Evolutionary conservation across 179 eudicot species (phyloP), one percentile per base, ranked within the genome.

Genomic region (Vitellaria paradoxa): DNA sequence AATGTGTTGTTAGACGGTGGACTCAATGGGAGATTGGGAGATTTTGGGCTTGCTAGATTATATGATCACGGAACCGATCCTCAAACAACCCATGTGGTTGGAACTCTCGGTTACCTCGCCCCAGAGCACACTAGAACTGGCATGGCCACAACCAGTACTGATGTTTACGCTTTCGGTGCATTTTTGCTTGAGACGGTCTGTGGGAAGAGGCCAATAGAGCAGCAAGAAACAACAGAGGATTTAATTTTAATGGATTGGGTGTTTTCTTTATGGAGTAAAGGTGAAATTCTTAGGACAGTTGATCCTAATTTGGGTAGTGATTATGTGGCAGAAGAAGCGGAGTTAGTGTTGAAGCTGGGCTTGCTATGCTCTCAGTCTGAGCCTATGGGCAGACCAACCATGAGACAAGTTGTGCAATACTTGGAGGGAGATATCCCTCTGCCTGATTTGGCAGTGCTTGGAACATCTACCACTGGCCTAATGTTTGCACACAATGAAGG

Each of bases 21-120:
- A 30, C 37, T 30, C 37, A 30, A 30, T 30, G 37, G 37, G 2
- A 30, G 37, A 30, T 30, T 68, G 91, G 90, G 20, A 74, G 90
- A 24, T 77, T 92, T 92, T n/a, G 97, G 97, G 45, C 74, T 92
- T 2, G 91, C 97, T 3, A 78, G 84, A 47, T 60, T 77, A 26
- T 77, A 77, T 68, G 75, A 77, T 18, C 37, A 30, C 37, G 37
- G 37, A 30, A 30, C 37, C 37, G 37, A 30, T 30, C 37, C 37
- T 30, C 37, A 70, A 45, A 77, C 80, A 3, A 77, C 74, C 7
- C 68, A 60, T 15, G 68, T 77, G 45, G 75, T 47, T 11, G 80
- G 80, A 7, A 69, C 80, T 68, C 80, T 7, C 61, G 70, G 26
- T 4, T 67, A 70, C 18, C 37, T 30, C 37, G 37, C 37, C 37